Conservation (phyloP, 129 eudicot genomes). For the Tanacetum coccineum region DNA sequence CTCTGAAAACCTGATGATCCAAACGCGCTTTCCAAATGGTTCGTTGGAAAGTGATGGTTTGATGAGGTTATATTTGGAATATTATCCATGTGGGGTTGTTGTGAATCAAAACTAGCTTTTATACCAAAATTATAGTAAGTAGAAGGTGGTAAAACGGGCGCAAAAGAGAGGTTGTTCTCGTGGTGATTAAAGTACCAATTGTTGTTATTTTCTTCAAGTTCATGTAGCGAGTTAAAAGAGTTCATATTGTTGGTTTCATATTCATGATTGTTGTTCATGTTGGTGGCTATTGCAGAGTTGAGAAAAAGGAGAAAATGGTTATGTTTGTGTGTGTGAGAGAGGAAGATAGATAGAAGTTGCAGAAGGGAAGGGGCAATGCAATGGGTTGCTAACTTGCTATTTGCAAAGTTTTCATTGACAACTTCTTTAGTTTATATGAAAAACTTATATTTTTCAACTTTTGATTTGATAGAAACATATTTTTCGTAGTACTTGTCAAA, state of each 20-base stretch:
- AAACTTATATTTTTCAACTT: too few relatives aligned
- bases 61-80: constrained; percentile 33
- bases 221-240: constrained; percentile 55
- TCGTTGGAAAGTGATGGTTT: constrained; percentile 30
- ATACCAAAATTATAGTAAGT: constrained; percentile 36
- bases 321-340: too few relatives aligned
- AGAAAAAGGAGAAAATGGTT: not conserved
- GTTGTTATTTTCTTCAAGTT: constrained; percentile 29
- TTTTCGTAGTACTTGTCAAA: too few relatives aligned
- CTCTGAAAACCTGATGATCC: constrained; percentile 37
- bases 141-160: constrained; percentile 26
- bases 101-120: constrained; percentile 35
- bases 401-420: too few relatives aligned
- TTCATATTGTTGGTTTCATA: constrained; percentile 28
- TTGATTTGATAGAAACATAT: too few relatives aligned
- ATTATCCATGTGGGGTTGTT: constrained; percentile 39
- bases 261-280: constrained; percentile 19
- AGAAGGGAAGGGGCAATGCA: constrained; percentile 13
- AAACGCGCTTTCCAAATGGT: constrained; percentile 36
- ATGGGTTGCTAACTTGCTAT: constrained; percentile 1
- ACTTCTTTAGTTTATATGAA: too few relatives aligned
- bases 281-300: constrained; percentile 10
- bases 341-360: too few relatives aligned
- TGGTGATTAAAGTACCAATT: constrained; percentile 23
- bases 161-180: constrained; percentile 17